Percentiles rank a stretch among this genome's conserved stretches.
Conservation (phyloP, 768 basidiomycete genomes). For the Panellus pusillus region DNA sequence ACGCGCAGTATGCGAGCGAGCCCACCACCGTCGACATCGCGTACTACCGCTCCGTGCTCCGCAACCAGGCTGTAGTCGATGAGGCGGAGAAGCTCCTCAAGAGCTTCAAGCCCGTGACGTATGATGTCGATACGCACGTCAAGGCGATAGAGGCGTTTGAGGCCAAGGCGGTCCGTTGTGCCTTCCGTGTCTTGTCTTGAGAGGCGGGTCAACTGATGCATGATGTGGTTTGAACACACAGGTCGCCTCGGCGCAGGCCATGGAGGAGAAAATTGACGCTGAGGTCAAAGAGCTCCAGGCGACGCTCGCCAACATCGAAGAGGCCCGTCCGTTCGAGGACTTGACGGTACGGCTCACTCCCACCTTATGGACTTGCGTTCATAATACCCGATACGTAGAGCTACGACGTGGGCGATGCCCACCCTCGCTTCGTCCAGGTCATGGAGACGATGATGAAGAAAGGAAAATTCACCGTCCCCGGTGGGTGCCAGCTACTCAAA, state of each 20-base stretch:
- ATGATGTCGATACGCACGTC: conserved; percentile 85
- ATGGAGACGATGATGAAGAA: conserved; percentile 96
- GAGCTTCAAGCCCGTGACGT: conserved; percentile 92
- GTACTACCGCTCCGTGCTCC: conserved; percentile 88
- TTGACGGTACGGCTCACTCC: conserved; percentile 69
- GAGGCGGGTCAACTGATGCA: conserved; percentile 5
- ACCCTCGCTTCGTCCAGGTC: conserved; percentile 87
- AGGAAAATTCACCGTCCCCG: conserved; percentile 98
- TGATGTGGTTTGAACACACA: conserved; percentile 29
- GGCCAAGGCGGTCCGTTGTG: conserved; percentile 79
- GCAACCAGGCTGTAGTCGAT: conserved; percentile 90
- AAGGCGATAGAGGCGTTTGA: conserved; percentile 98
- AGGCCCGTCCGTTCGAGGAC: conserved; percentile 96
- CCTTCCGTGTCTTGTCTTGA: conserved; percentile 21
- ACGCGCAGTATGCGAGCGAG: conserved; percentile 61
- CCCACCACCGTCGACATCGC: conserved; percentile 86
- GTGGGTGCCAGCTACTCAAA: conserved; percentile 38
- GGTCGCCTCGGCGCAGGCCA: conserved; percentile 89
- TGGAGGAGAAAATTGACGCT: conserved; percentile 83
- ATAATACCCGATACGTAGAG: conserved; percentile 44
- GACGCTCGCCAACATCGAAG: conserved; percentile 95
- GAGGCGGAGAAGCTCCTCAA: conserved; percentile 88
- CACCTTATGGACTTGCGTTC: neutral
- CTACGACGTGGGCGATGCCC: conserved; percentile 87
- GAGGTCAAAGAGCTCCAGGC: conserved; percentile 90